Evolutionary conservation across 805 yeast species (phyloP).

Genomic region (Ogataea salicorniae): DNA sequence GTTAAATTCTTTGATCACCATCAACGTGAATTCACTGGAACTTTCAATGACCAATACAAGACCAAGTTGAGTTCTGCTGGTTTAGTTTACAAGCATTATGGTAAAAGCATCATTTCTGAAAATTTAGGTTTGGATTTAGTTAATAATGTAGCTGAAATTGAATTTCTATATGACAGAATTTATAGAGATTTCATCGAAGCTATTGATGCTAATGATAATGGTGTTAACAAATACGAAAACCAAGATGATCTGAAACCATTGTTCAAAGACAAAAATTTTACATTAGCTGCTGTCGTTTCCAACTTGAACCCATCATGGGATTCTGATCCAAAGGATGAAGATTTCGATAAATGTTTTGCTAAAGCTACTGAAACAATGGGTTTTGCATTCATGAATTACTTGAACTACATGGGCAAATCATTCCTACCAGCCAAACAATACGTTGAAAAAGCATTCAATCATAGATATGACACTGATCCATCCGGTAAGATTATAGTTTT

Average conservation of each 20-base stretch:
- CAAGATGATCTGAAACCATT: conserved; percentile 48
- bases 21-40: conserved; percentile 83
- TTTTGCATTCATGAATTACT: conserved; percentile 58
- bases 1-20: conserved; percentile 90
- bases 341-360: conserved; percentile 59
- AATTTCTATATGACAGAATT: conserved; percentile 65
- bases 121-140: conserved; percentile 38
- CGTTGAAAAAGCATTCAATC: conserved; percentile 64
- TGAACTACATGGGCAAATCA: conserved; percentile 68
- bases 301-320: conserved; percentile 86
- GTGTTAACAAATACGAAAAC: conserved; percentile 64
- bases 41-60: conserved; percentile 54
- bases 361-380: conserved; percentile 84
- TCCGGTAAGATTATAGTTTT: conserved; percentile 73
- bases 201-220: conserved; percentile 94
- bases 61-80: conserved; percentile 95
- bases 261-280: conserved; percentile 68
- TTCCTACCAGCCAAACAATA: conserved; percentile 88
- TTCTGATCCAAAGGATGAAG: conserved; percentile 57
- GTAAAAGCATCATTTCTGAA: conserved; percentile 60
- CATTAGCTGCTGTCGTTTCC: conserved; percentile 73
- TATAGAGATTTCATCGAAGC: conserved; percentile 87
- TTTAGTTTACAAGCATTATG: conserved; percentile 80
- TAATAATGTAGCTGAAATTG: conserved; percentile 40
- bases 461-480: conserved; percentile 54